A percentile compares a stretch with the other conserved stretches of the same genome.
Evolutionary conservation across 1,284 basidiomycete genomes (phyloP).

Genomic region (Puccinia hordei): DNA sequence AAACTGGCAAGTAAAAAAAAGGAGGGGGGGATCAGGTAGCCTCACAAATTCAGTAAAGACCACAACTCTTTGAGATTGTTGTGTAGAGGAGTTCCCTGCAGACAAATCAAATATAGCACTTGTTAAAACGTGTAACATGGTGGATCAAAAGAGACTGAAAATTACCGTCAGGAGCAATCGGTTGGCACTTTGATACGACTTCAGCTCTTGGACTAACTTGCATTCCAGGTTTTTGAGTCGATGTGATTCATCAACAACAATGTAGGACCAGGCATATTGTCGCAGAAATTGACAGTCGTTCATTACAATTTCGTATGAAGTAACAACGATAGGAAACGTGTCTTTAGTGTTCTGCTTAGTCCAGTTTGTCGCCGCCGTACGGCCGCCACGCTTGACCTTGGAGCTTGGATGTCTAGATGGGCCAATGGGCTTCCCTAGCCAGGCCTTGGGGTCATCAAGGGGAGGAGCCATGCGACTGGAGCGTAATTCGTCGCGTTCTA

Average conservation of each 20-base stretch:
- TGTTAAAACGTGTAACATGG: conserved; percentile 33
- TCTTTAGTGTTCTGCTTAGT: conserved; percentile 54
- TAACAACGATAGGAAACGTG: conserved; percentile 78
- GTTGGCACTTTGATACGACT: conserved; percentile 79
- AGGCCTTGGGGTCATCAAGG: conserved; percentile 56
- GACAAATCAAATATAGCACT: conserved; percentile 38
- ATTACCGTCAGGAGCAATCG: conserved; percentile 92
- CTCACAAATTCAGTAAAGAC: conserved; percentile 82
- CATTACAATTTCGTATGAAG: conserved; percentile 92
- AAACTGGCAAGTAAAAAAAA: neutral
- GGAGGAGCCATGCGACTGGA: conserved; percentile 54
- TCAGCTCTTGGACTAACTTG: conserved; percentile 82
- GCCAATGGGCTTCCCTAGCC: conserved; percentile 44
- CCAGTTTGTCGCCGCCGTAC: conserved; percentile 13
- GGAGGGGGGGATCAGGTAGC: conserved; percentile 55
- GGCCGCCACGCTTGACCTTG: conserved; percentile 51
- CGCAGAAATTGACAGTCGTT: conserved; percentile 72
- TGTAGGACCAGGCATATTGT: conserved; percentile 81
- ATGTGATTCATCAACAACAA: conserved; percentile 95
- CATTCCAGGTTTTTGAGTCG: conserved; percentile 83
- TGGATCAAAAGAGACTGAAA: conserved; percentile 65
- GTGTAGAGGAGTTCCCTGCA: conserved; percentile 62
- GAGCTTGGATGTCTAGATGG: conserved; percentile 38
- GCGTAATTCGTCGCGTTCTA: conserved; percentile 65
- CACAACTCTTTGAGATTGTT: conserved; percentile 93